Percentiles rank a stretch among this genome's conserved stretches.
Evolutionary conservation across 768 basidiomycete genomes (phyloP).

Genomic region (Trametes sanguinea): DNA sequence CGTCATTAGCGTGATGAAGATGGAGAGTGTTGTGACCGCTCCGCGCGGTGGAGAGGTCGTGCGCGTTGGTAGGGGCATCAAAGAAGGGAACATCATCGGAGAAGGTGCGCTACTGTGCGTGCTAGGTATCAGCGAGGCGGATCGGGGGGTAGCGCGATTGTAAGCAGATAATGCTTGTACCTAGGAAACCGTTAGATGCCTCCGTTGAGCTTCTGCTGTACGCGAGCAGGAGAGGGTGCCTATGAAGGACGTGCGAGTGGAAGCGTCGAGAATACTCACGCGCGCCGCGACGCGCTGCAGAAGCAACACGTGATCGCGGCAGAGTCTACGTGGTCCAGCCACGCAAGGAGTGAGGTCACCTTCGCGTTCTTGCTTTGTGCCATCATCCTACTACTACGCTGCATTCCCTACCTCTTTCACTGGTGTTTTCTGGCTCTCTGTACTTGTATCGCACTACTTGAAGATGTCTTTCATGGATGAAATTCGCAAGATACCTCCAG

Average conservation of each 20-base stretch:
- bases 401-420: neutral
- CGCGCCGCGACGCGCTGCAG: slow-evolving; percentile 19
- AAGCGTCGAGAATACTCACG: slow-evolving; percentile 9
- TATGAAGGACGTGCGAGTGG: neutral
- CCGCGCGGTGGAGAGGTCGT: slow-evolving; percentile 4
- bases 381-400: neutral
- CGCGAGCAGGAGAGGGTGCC: neutral
- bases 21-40: slow-evolving; percentile 20
- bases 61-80: slow-evolving; percentile 14
- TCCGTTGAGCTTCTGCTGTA: too few species aligned
- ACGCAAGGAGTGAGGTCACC: slow-evolving; percentile 9
- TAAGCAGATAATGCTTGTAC: neutral
- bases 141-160: neutral
- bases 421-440: neutral
- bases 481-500: slow-evolving; percentile 79
- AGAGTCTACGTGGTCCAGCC: slow-evolving; percentile 19
- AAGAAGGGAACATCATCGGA: slow-evolving; percentile 14
- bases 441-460: slow-evolving; percentile 3
- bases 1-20: slow-evolving; percentile 23
- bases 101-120: slow-evolving; percentile 21
- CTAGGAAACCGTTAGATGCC: too few species aligned
- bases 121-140: neutral
- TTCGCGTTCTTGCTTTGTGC: neutral
- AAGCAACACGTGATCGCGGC: slow-evolving; percentile 19
- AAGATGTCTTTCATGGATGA: slow-evolving; percentile 44